These are phyloP conservation scores for Taiozyma sp. DNA, from an alignment of 1,139 yeast genomes.

Conservation along the genomic window DNA sequence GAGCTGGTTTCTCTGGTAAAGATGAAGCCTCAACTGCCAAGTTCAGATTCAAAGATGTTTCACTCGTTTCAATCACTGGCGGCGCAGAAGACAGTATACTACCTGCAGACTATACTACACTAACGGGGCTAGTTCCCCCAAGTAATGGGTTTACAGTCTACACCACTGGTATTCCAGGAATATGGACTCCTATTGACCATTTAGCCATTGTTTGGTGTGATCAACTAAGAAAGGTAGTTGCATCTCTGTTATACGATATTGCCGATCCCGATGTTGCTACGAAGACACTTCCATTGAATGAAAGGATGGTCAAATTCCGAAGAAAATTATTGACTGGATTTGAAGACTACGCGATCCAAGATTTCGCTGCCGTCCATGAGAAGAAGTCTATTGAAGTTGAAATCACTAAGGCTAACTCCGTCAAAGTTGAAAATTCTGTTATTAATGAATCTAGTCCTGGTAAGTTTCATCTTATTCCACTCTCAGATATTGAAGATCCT, in stretches of 20 bases:
- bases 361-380: conserved; percentile 10
- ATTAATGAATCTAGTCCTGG: not conserved
- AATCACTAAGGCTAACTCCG: not conserved
- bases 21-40: conserved; percentile 33
- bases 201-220: conserved; percentile 97
- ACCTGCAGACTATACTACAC: conserved; percentile 90
- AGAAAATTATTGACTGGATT: conserved; percentile 53
- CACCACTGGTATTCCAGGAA: conserved; percentile 82
- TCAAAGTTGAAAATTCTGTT: not conserved
- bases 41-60: conserved; percentile 41
- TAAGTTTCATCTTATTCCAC: conserved; percentile 5
- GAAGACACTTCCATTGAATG: conserved; percentile 44
- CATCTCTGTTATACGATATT: conserved; percentile 54
- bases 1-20: conserved; percentile 41
- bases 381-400: not conserved
- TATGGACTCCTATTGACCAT: conserved; percentile 96
- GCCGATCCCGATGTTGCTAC: conserved; percentile 41
- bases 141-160: conserved; percentile 79
- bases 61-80: conserved; percentile 83
- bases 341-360: conserved; percentile 36
- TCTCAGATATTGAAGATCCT: not conserved
- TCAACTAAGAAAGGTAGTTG: conserved; percentile 67
- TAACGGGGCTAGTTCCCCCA: conserved; percentile 68
- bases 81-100: conserved; percentile 76
- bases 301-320: conserved; percentile 57